Base-by-base conservation (phyloP, 768 basidiomycete genomes). In the Hortiboletus campestris region DNA sequence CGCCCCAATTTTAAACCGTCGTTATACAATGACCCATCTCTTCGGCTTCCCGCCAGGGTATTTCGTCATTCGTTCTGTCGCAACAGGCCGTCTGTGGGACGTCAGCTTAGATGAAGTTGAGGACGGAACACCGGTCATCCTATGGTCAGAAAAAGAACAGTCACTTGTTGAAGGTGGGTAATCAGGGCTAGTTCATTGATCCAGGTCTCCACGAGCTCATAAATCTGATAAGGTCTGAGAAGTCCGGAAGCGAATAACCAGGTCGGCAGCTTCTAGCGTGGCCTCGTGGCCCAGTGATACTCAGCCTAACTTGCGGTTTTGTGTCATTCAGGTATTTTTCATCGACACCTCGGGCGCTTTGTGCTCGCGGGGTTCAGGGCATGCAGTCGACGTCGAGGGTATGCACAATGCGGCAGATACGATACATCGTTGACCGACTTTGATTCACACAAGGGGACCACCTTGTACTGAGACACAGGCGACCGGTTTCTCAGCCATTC, bases 341-440 rank as follows among this genome's bases (percentile, higher is more conserved):
- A 81, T 93, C 50, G 91, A 94, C 67, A 79, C 81, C 2, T 81
- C 82, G 19, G 91, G 91, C 19, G 84, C 83, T 11, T 71, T 93
- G 40, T 93, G 89, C 67, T 89, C 91, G 10, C 80, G 87, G 61
- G 80, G 83, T 4, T 82, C 90, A 16, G 91, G 91, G 0, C 90
- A 92, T 71, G 91, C 90, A 9, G 74, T 94, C 36, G 91, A 94
- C 63, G 72, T 93, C 35, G 84, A 92, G 77, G 81, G 90, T 86
- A 69, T 22, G 72, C 58, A 16, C 19, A 44, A 46, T 36, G 29
- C 25, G 29, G 6, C 45, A 45, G 38, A 46, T 45, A 17, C 19
- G 25, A 49, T 38, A 14, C 28, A 47, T 12, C 28, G 13, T 45
- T 57, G 49, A 58, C 65, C 49, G 4, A 61, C 22, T 16, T 48